phyloP scores from a whole-genome alignment of 495 filamentous ascomycete genomes.

The Beverwykella pulmonaria region DNA sequence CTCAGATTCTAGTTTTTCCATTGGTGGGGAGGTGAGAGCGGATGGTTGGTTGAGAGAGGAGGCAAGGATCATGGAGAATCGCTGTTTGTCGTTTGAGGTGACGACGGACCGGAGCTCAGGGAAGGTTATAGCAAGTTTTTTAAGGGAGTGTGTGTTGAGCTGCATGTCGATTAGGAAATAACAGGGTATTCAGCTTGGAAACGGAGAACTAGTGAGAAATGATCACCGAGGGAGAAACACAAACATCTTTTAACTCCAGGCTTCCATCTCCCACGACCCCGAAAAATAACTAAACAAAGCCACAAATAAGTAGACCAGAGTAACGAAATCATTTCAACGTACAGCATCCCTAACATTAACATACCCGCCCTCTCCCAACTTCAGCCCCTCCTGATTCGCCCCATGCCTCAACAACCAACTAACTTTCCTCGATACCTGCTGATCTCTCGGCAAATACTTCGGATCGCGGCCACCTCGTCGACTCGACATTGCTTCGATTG shows the following conservation, averaged over 20 bases:
- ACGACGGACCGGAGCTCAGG: slow-evolving; percentile 74
- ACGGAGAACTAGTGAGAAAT: neutral
- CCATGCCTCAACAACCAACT: slow-evolving; percentile 80
- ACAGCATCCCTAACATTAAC: slow-evolving; percentile 78
- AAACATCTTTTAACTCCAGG: neutral
- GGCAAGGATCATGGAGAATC: slow-evolving; percentile 69
- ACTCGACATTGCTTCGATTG: slow-evolving; percentile 13
- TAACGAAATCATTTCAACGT: slow-evolving; percentile 45
- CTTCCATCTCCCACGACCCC: neutral
- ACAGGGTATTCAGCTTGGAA: no score
- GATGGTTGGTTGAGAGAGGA: slow-evolving; percentile 38
- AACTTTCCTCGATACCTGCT: slow-evolving; percentile 77
- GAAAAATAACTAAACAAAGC: neutral
- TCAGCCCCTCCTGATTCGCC: slow-evolving; percentile 75
- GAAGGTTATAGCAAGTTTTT: slow-evolving; percentile 70
- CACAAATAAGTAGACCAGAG: neutral
- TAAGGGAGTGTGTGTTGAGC: slow-evolving; percentile 71
- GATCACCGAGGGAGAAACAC: neutral
- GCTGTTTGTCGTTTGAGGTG: slow-evolving; percentile 80
- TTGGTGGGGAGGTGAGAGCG: slow-evolving; percentile 29
- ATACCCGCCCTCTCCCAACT: slow-evolving; percentile 76
- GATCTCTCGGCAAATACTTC: slow-evolving; percentile 55
- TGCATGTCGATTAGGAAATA: no score
- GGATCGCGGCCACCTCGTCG: slow-evolving; percentile 39
- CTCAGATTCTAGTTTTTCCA: slow-evolving; percentile 14